Base-by-base conservation (phyloP, 2,329 filamentous ascomycete species). In the Falciphora oryzae region DNA sequence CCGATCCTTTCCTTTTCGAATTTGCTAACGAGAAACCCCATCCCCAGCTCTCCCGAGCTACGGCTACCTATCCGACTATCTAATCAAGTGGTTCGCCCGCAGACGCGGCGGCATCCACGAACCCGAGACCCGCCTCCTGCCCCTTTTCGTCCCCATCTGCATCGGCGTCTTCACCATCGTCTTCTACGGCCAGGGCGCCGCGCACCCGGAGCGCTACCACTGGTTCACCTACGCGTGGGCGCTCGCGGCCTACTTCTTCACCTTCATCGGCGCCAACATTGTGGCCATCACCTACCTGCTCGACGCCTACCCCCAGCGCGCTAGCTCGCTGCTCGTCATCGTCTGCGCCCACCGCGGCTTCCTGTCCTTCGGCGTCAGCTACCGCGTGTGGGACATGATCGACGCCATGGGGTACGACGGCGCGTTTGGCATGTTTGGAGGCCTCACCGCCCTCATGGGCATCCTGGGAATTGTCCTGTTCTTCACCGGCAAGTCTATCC, bases 321-420 rank as follows among this genome's bases (percentile, higher is more conserved):
- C 78, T 4, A 77, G 77, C 0, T 76, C 79, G 0, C 65, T 80
- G 2, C 68, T 82, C 27, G 75, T 81, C 4, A 75, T 82, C 50
- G 77, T 82, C 35, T 80, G 78, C 62, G 78, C 79, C 5, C 74
- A 80, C 67, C 72, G 79, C 2, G 79, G 79, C 0, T 75, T 81
- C 57, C 76, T 82, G 11, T 77, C 75, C 1, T 81, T 81, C 63
- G 79, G 78, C 68, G 66, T 70, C 8, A 69, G 66, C 59, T 73
- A 72, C 50, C 68, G 69, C 32, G 71, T 71, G 1, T 69, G 69
- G 57, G 57, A 58, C 16, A 75, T 74, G 58, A 68, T 73, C 2
- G 65, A 67, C 11, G 35, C 63, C 14, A 69, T 64, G 28, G 75
- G 75, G 0, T 76, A 75, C 32, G 75, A 75, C 66, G 73, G 73